Evolutionary conservation across 352 stramenopile species (phyloP), one percentile per base, ranked within the genome.

Genomic region (Halophytophthora batemanensis): DNA sequence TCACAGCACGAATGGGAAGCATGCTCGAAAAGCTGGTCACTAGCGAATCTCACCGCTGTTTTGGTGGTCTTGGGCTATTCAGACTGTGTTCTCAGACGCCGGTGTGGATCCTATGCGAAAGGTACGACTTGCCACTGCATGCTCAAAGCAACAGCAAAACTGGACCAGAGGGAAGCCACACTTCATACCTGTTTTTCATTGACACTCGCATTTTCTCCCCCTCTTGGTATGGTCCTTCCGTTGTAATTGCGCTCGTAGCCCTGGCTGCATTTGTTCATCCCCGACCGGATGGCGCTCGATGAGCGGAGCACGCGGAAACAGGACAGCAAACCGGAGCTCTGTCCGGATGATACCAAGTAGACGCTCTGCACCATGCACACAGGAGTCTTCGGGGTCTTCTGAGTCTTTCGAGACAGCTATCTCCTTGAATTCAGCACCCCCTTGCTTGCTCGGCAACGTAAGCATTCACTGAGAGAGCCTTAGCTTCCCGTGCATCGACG

Each of bases 251-350:
- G 31, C 40, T 58, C 13, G 1, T 59, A 89, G 67, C 73, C 81
- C 50, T 93, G 82, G 82, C 71, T 90, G 41, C 74, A 90, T 36
- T 39, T 93, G 37, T 93, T 93, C 46, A 76, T 93, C 40, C 75
- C 77, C 13, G 74, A 82, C 8, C 65, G 82, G 21, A 77, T 93
- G 57, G 45, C 69, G 1, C 51, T 88, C 29, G 63, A 88, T 31
- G 75, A 85, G 42, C 44, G 14, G 34, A 44, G 55, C 28, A 10
- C 41, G 14, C 44, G 34, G 28, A 50, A 54, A 41, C 33, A 73
- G 53, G 46, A 54, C 10, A 39, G 44, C 14, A 23, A 19, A 51
- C n/a, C 43, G 37, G 38, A 50, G n/a, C 46, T 45, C 33, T 38
- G 33, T 17, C 4, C 25, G 25, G 33, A 17, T 38, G 33, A 17